Conservation (phyloP, 352 stramenopile genomes). For the Pythium monospermum region DNA sequence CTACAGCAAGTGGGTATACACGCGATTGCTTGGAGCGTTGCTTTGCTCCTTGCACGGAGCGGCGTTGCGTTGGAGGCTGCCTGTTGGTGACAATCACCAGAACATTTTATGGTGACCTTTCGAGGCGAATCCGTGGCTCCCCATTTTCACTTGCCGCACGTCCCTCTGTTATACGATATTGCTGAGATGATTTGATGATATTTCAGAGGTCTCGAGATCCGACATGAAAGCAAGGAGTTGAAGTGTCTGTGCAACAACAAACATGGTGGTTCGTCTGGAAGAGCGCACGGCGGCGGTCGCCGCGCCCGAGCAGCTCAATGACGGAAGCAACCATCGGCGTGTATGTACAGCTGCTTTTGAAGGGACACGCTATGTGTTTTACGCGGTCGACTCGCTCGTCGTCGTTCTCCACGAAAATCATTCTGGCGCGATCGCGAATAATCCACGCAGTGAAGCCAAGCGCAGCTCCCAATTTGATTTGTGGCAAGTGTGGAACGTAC, state of each 20-base stretch:
- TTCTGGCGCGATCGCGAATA: slow-evolving; percentile 7
- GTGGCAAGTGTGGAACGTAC: slow-evolving; percentile 62
- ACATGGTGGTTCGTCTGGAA: slow-evolving; percentile 46
- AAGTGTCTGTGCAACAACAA: slow-evolving; percentile 6
- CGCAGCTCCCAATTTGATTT: slow-evolving; percentile 49
- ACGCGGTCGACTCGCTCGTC: slow-evolving; percentile 44
- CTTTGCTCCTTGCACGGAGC: too few relatives aligned
- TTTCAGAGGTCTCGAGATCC: too few relatives aligned
- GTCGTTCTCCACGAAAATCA: slow-evolving; percentile 55
- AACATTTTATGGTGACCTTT: slow-evolving; percentile 23
- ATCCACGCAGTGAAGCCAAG: slow-evolving; percentile 23
- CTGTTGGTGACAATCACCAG: too few relatives aligned
- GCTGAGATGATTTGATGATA: background rate
- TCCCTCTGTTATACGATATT: slow-evolving; percentile 9
- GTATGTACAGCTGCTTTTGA: slow-evolving; percentile 45
- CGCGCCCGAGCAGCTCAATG: slow-evolving; percentile 16
- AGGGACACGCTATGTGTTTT: slow-evolving; percentile 55
- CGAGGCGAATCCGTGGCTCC: background rate
- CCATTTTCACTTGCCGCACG: slow-evolving; percentile 4
- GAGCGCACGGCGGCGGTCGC: slow-evolving; percentile 45
- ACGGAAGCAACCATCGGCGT: slow-evolving; percentile 1
- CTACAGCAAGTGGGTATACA: too few relatives aligned
- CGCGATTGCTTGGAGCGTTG: too few relatives aligned
- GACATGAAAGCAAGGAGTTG: slow-evolving; percentile 11
- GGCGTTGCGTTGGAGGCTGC: too few relatives aligned